Evolutionary conservation across 148 eudicot species (phyloP), one percentile per base, ranked within the genome.

Genomic region (Silene latifolia): DNA sequence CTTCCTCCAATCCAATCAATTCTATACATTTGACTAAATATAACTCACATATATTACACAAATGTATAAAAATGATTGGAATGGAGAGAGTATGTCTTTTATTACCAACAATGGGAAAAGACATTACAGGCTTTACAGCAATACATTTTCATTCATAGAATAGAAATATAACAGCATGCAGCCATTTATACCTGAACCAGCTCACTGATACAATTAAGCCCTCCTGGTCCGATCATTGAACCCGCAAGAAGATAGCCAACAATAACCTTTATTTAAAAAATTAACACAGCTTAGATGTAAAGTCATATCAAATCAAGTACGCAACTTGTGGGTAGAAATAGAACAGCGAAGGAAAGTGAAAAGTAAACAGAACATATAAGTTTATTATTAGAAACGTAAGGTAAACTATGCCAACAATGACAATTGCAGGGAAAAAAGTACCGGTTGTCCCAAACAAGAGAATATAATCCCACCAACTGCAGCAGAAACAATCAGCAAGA

Each of bases 191-290:
- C 98, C 97, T 94, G 99, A 62, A 96, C 99, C 97, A 96, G 83
- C 82, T 96, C 99, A 85, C 93, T 90, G 73, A 96, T 86, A 77
- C 83, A 92, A 56, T 88, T 89, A 70, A 96, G 79, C 76, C 99
- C 99, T 62, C 99, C 99, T 56, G 99, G 99, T 72, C 99, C 99
- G 76, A 96, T 75, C 76, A 96, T 73, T 72, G 99, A 96, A 53
- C 99, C 99, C 7, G 99, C 99, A 66, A 96, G 94, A 80, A 96
- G 94, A 78, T 96, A 96, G 63, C 99, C 99, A 76, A 92, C 98
- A 83, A 96, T 92, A 24, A 92, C 98, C 99, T 96, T 76, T 77
- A 76, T 69, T 73, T 72, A 4, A 8, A 63, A 47, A n/a, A 61
- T 73, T 63, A n/a, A 71, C 24, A 35, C 51, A 21, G 18, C 13